Evolutionary conservation across 352 stramenopile genomes (phyloP).

Genomic region (Poterioochromonas sp.): DNA sequence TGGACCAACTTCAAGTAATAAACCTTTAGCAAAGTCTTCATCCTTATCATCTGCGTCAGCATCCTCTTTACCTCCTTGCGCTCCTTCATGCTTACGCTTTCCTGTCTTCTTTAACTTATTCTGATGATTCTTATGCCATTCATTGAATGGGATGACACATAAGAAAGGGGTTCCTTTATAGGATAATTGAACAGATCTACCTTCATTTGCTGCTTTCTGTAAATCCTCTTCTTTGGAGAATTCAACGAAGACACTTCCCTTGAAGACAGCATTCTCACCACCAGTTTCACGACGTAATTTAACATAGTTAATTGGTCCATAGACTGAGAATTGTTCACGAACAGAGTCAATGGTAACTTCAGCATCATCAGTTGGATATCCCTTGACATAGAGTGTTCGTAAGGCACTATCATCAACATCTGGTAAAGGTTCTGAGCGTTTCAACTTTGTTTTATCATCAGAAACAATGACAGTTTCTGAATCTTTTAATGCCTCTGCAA

Average conservation of each 20-base stretch:
- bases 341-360: conserved; percentile 37
- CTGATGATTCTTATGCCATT: neutral
- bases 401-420: conserved; percentile 21
- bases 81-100: conserved; percentile 7
- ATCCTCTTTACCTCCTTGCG: neutral
- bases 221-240: neutral
- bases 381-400: conserved; percentile 37
- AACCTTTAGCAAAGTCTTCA: neutral
- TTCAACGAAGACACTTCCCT: conserved; percentile 25
- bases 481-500: conserved; percentile 27
- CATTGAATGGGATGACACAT: neutral
- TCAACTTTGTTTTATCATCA: conserved; percentile 17
- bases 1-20: neutral
- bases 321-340: conserved; percentile 36
- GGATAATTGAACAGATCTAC: neutral
- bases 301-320: conserved; percentile 27
- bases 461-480: conserved; percentile 32
- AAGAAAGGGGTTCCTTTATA: conserved; percentile 23
- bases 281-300: conserved; percentile 1
- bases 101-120: neutral
- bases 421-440: conserved; percentile 21
- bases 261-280: neutral
- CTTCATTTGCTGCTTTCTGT: neutral
- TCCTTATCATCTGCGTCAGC: conserved; percentile 7
- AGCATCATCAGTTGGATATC: conserved; percentile 28